Percentiles rank a stretch among this genome's conserved stretches.
Evolutionary conservation across 805 yeast genomes (phyloP).

Genomic region (Metschnikowia sp.): DNA sequence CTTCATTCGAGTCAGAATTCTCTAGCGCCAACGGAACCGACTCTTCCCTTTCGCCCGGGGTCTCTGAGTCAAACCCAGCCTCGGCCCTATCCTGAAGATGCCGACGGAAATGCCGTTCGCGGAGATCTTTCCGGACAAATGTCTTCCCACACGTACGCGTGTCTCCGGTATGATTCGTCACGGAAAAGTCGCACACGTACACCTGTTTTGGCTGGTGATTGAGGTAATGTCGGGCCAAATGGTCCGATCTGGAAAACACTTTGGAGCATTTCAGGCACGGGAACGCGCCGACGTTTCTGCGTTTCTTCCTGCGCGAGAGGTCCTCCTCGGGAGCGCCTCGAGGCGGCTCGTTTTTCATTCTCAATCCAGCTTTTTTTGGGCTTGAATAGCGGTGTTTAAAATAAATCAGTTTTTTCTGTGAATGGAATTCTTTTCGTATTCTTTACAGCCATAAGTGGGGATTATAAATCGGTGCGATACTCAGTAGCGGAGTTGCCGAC

Average conservation of each 20-base stretch:
- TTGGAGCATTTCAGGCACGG: constrained; percentile 51
- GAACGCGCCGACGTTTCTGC: constrained; percentile 33
- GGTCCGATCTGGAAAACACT: constrained; percentile 59
- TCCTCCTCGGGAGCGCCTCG: constrained; percentile 1
- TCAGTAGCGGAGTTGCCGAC: too few species aligned
- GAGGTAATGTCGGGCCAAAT: constrained; percentile 59
- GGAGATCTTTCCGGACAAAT: constrained; percentile 60
- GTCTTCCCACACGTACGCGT: constrained; percentile 52
- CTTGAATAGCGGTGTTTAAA: too few species aligned
- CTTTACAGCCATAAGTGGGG: too few species aligned
- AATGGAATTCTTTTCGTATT: too few species aligned
- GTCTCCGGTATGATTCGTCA: constrained; percentile 36
- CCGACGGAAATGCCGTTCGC: constrained; percentile 34
- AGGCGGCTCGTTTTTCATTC: constrained; percentile 1
- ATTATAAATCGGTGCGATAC: too few species aligned
- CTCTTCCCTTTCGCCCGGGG: background rate
- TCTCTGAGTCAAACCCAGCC: constrained; percentile 1
- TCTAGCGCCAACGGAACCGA: background rate
- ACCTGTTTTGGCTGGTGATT: constrained; percentile 56
- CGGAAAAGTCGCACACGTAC: constrained; percentile 51
- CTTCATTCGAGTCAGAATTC: background rate
- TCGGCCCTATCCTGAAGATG: constrained; percentile 10
- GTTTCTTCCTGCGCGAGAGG: constrained; percentile 8
- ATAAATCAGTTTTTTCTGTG: too few species aligned
- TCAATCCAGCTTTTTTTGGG: too few species aligned